Evolutionary conservation across 441 rosid species (phyloP).

Genomic region (Gossypium gossypioides): DNA sequence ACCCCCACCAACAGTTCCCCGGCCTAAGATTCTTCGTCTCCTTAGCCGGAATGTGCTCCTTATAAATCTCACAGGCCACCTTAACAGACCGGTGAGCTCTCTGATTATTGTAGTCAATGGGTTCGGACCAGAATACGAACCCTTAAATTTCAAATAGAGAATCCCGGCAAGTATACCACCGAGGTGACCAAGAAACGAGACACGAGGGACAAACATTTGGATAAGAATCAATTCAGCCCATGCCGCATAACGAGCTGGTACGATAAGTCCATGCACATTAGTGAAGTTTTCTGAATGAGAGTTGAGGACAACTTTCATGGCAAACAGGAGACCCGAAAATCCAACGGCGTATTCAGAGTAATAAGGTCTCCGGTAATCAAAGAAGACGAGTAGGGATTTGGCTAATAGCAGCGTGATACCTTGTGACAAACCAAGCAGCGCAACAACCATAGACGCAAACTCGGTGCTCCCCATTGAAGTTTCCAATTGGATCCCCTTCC

Average conservation of each 20-base stretch:
- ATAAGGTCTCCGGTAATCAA: slow-evolving; percentile 48
- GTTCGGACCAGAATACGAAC: slow-evolving; percentile 39
- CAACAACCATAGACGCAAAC: slow-evolving; percentile 63
- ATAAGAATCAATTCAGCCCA: slow-evolving; percentile 84
- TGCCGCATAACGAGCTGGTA: slow-evolving; percentile 72
- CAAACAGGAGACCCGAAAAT: slow-evolving; percentile 81
- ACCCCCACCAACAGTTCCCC: slow-evolving; percentile 56
- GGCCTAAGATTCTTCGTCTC: slow-evolving; percentile 43
- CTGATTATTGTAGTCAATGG: slow-evolving; percentile 40
- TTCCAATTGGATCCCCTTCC: slow-evolving; percentile 88
- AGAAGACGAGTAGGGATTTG: slow-evolving; percentile 54
- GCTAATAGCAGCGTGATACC: slow-evolving; percentile 66
- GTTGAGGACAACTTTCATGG: slow-evolving; percentile 84
- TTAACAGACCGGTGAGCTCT: slow-evolving; percentile 32
- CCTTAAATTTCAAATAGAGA: slow-evolving; percentile 54
- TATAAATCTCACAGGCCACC: slow-evolving; percentile 49
- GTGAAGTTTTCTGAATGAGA: slow-evolving; percentile 49
- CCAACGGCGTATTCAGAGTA: slow-evolving; percentile 63
- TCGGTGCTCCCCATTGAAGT: slow-evolving; percentile 74
- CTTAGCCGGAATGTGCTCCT: slow-evolving; percentile 27
- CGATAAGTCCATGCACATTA: slow-evolving; percentile 51
- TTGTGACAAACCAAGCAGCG: slow-evolving; percentile 69
- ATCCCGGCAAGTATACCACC: slow-evolving; percentile 88
- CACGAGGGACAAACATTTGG: slow-evolving; percentile 76
- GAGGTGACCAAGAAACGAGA: slow-evolving; percentile 85